Evolutionary conservation across 164 flowering plant species (phyloP), one percentile per base, ranked within the genome.

Genomic region (Berberis vulgaris): DNA sequence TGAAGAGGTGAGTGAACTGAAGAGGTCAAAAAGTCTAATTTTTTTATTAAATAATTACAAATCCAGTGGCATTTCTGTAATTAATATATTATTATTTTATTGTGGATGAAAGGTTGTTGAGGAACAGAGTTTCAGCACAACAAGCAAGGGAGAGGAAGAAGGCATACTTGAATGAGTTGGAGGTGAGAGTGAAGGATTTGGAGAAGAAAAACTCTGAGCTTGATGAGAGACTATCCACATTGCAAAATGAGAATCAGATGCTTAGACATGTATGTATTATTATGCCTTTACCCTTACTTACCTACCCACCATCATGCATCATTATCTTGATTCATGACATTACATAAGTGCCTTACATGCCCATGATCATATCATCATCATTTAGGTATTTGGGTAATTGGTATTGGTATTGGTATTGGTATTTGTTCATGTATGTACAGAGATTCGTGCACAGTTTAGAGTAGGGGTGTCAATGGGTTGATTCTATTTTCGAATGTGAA

Each of bases 121-220:
- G 99, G 79, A 94, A 94, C 75, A 82, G 99, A 84, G 99, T 94
- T 40, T 94, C 99, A 49, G 99, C 99, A 0, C 99, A 94, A 70
- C 99, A 94, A 74, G 99, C 99, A 47, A 89, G 99, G 73, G 99
- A 94, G 65, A 85, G 97, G 76, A 94, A 94, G 83, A 94, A 94
- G 80, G 97, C 87, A 0, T 94, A 94, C 70, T 78, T 94, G 77
- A 81, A 53, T 63, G 97, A 94, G 57, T 64, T 94, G 85, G 99
- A 94, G 65, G 78, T 65, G 39, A 82, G 80, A 66, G 96, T 84
- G 7, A 87, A 86, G 66, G 96, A 85, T 41, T 73, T 91, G 83
- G 99, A 94, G 75, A 81, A 76, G 62, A 89, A 82, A 72, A 94
- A 94, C 67, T 82, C 96, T 9, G 96, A 89, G 78, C 89, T 89